These are phyloP conservation scores for Penicillium sp. DNA, from an alignment of 2,329 filamentous ascomycete species.

Conservation along the genomic window DNA sequence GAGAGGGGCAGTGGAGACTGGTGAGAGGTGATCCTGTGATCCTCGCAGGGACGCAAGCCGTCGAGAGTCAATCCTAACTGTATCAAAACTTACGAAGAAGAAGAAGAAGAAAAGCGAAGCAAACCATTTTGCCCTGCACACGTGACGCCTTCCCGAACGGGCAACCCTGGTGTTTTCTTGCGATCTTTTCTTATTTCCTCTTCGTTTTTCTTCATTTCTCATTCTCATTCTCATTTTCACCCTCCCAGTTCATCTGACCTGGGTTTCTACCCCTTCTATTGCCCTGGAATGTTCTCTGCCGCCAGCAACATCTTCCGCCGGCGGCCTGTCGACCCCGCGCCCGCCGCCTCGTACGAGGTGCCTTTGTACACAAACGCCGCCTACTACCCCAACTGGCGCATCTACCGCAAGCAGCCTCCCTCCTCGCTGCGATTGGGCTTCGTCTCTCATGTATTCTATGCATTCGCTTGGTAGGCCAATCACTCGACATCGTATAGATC, in stretches of 20 bases:
- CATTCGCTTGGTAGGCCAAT: conserved; percentile 66
- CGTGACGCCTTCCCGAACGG: conserved; percentile 26
- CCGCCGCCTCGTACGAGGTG: conserved; percentile 37
- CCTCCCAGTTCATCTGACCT: not conserved
- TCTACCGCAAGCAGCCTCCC: conserved; percentile 74
- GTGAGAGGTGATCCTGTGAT: not conserved
- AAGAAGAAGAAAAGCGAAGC: not conserved
- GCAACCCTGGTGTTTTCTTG: conserved; percentile 1
- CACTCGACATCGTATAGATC: conserved; percentile 21
- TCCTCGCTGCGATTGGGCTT: conserved; percentile 74
- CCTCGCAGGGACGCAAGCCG: too few species aligned
- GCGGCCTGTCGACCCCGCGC: conserved; percentile 22
- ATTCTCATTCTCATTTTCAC: not conserved
- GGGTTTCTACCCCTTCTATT: not conserved
- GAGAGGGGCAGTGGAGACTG: not conserved
- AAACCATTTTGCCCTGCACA: conserved; percentile 4
- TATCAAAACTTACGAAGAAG: too few species aligned
- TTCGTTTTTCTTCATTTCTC: not conserved
- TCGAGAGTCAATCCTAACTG: too few species aligned
- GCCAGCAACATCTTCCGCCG: conserved; percentile 23
- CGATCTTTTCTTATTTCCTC: conserved; percentile 6
- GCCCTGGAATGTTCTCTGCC: conserved; percentile 22
- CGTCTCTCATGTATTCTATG: conserved; percentile 82
- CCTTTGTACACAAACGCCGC: conserved; percentile 67
- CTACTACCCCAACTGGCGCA: conserved; percentile 80